Base-by-base conservation (phyloP, 176 grass and related monocot species). In the Bonia amplexicaulis region DNA sequence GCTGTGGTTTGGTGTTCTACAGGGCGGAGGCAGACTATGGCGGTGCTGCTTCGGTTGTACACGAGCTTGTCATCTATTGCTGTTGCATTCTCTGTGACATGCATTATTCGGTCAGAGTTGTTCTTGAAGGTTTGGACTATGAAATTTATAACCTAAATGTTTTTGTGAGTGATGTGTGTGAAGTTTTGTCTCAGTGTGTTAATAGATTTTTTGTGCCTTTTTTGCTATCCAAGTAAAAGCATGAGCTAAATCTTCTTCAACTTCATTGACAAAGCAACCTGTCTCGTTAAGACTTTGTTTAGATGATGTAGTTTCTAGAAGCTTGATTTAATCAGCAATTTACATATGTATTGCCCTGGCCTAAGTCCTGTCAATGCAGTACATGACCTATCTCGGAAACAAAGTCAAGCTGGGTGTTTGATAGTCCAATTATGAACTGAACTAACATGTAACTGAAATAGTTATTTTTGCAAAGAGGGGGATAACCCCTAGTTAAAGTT, bases 51-150 rank as follows among this genome's bases (percentile, higher is more conserved):
- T 85, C 88, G 86, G 69, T n/a, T 99, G 59, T 99, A 95, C 62
- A 88, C 69, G 4, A 93, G 88, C 86, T 75, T 96, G 71, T 99
- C 96, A 51, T 93, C 93, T 37, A 86, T 96, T 68, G 90, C 96
- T 26, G 84, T 88, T 85, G 76, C 90, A 46, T 92, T 89, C 69
- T 89, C 91, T 33, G 88, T 94, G 74, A 66, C 70, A 2, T 80
- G 88, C 79, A 90, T 96, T 84, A 81, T 96, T 77, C 87, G 80
- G 45, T 85, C 86, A 74, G 85, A 93, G 47, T 82, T 93, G 54
- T 91, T 87, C 25, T 73, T 81, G 7, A 96, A 99, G 96, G 91
- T 97, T 82, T 85, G 69, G 59, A 49, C 9, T 79, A 39, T 54
- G 9, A 73, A 70, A 84, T 82, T 68, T 81, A 25, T 6, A 60